Evolutionary conservation across 208 protist species (phyloP).

Genomic region (Leishmania braziliensis): DNA sequence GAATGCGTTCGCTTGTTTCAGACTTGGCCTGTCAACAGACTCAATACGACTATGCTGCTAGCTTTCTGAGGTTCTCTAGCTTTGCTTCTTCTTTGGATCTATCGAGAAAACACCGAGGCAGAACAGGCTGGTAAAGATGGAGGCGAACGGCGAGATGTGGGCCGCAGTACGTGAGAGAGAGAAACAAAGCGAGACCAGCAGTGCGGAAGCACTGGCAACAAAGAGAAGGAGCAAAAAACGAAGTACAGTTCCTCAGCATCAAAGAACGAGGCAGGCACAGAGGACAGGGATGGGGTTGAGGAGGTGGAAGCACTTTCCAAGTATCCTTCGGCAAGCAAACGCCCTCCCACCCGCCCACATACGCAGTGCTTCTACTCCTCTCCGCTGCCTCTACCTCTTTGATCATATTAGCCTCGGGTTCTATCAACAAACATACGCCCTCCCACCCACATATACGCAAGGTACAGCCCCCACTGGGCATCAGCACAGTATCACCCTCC

Average conservation of each 20-base stretch:
- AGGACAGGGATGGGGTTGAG: background rate
- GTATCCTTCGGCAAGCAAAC: background rate
- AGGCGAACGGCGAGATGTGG: background rate
- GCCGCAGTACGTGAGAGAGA: background rate
- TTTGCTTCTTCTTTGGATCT: background rate
- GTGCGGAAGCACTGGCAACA: background rate
- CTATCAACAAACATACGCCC: background rate
- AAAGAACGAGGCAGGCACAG: background rate
- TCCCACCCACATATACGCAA: background rate
- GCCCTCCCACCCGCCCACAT: background rate
- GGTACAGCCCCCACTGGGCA: background rate
- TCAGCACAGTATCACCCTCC: background rate
- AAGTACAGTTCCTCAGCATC: background rate
- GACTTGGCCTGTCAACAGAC: background rate
- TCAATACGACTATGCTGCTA: background rate
- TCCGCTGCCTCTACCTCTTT: background rate
- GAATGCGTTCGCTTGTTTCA: background rate
- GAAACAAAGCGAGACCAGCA: background rate
- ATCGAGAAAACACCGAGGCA: background rate
- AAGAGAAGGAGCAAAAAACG: background rate
- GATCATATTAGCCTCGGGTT: background rate
- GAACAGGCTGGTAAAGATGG: too few relatives aligned
- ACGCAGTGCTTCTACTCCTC: background rate
- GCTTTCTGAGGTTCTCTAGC: background rate
- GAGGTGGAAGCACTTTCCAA: background rate